Base-by-base conservation (phyloP, 2,329 filamentous ascomycete genomes). In the Ophiostoma montium region DNA sequence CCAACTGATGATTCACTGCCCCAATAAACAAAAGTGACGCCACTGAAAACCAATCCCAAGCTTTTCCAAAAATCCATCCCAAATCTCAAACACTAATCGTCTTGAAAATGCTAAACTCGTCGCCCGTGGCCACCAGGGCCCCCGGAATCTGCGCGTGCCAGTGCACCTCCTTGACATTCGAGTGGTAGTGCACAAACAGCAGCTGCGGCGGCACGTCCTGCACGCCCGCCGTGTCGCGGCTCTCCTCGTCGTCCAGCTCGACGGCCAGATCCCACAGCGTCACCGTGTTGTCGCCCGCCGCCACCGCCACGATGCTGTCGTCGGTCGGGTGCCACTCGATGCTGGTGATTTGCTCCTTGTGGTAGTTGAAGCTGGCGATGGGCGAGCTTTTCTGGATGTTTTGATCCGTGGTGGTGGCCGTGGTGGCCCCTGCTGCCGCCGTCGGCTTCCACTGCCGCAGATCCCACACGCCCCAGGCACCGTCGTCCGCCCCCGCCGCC, bases 301-400 rank as follows among this genome's bases (percentile, higher is more conserved):
- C 90, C 38, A 96, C 88, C 3, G 87, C 85, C 15, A 98, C 80
- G 60, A 96, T 94, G 63, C 85, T 94, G 71, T 98, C 90, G 61
- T 98, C 92, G 1, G 86, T 90, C 2, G 92, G 90, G 65, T 96
- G 90, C 90, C 92, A 98, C 69, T 96, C 89, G 35, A 98, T 77
- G 57, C 84, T 87, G 7, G 92, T 98, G 59, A 98, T 87, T 58
- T 95, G 92, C 66, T 95, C 87, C 66, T 87, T 90, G 74, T 98
- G 89, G 72, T 95, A 96, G 60, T 80, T 75, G 68, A 96, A 98
- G 58, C 83, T 84, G 3, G 92, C 92, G n/a, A 96, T 85, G 1
- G 92, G 85, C 44, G 81, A 81, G 56, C 46, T 84, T 82, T 57
- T 74, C 67, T 15, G 31, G 13, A 41, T 11, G n/a, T n/a, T n/a